These are phyloP conservation scores for Triticum dicoccoides DNA, from an alignment of 176 grass and related monocot genomes.

Conservation along the genomic window DNA sequence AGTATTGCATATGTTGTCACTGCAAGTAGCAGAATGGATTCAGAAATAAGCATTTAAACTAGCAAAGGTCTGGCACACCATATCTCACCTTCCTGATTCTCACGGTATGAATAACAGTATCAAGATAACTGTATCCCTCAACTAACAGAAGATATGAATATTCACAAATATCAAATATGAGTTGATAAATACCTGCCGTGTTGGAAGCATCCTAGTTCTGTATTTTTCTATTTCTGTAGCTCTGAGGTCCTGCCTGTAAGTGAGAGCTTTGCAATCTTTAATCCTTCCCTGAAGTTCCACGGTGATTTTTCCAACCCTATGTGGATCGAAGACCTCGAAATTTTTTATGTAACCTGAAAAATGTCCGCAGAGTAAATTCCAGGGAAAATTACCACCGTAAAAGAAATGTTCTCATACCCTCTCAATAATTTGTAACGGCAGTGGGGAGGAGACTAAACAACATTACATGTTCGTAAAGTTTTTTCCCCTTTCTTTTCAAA, in stretches of 20 bases:
- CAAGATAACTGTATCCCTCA: not conserved
- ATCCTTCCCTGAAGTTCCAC: slow-evolving; percentile 82
- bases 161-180: not conserved
- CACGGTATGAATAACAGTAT: not conserved
- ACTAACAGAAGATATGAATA: not conserved
- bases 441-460: not conserved
- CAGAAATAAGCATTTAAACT: not conserved
- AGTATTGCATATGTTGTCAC: not conserved
- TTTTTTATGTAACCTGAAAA: slow-evolving; percentile 80
- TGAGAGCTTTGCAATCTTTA: slow-evolving; percentile 87
- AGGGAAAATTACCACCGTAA: not conserved
- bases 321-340: slow-evolving; percentile 78
- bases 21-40: slow-evolving; percentile 4
- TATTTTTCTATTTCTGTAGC: slow-evolving; percentile 87
- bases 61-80: not conserved
- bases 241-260: slow-evolving; percentile 73
- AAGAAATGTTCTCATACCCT: not conserved
- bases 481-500: not conserved
- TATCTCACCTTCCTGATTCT: not conserved
- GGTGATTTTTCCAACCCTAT: slow-evolving; percentile 84
- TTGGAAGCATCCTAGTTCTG: slow-evolving; percentile 75
- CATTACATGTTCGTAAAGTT: not conserved
- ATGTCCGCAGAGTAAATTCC: not conserved
- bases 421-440: not conserved
- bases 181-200: slow-evolving; percentile 59